Evolutionary conservation across 1,139 yeast species (phyloP), one percentile per base, ranked within the genome.

Genomic region (Candida pseudocylindracea): DNA sequence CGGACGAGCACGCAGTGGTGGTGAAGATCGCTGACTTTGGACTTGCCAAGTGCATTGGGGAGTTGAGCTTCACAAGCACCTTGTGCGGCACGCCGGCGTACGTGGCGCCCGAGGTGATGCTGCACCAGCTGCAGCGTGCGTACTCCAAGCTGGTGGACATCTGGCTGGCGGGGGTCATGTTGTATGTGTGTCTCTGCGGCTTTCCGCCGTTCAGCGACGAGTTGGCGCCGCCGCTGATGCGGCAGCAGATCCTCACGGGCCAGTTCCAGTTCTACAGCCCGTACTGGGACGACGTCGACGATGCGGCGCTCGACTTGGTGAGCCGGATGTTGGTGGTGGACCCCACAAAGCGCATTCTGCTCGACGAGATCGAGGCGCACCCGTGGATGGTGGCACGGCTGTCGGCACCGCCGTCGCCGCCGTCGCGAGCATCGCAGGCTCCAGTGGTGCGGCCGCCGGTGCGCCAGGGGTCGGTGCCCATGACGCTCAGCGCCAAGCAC

Each of bases 201-300:
- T 78, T 78, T 42, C 91, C 88, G 3, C 92, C 92, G 0, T 78
- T 78, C 44, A 72, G 81, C 45, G 88, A 76, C 34, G 88, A 76
- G 41, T 49, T 76, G 34, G 85, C 73, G 0, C 91, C 91, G 7
- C 88, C 88, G 7, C 58, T 63, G 29, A 72, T 76, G 79, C 64
- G 68, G 40, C 80, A 75, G 34, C 91, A 76, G 46, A 76, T 76
- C 32, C 44, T 72, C 12, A 52, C 55, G 25, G 88, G 76, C 0
- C 63, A 61, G 39, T 75, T 61, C 50, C 83, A 83, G 1, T 76
- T 76, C 45, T 76, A 70, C 45, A 68, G 80, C 2, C 91, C 91
- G 1, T 76, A 72, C 45, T 76, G 85, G 79, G 91, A 76, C 48
- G 63, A 63, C 2, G 69, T 75, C 12, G 60, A 59, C 31, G 88